A percentile compares a stretch with the other conserved stretches of the same genome.
Conservation (phyloP, 306 rosid species). For the Sphenostylis stenocarpa region DNA sequence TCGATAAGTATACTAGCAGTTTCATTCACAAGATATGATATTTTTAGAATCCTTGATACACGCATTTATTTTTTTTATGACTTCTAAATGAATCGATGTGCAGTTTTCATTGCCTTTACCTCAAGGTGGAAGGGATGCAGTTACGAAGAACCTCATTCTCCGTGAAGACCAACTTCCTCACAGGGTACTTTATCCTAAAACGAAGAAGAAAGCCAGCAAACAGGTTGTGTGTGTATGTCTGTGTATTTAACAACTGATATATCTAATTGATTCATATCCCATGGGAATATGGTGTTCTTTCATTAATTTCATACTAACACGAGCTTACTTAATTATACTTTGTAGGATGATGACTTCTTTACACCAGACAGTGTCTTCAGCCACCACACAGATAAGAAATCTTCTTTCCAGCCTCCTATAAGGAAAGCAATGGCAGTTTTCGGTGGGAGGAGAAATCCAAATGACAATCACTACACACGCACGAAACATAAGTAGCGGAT, state of each 20-base stretch:
- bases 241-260: background rate
- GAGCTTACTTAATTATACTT: constrained; percentile 6
- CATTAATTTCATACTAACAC: background rate
- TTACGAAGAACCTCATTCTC: constrained; percentile 76
- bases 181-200: constrained; percentile 76
- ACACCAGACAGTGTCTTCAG: constrained; percentile 49
- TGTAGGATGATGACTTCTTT: constrained; percentile 71
- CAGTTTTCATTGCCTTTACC: constrained; percentile 92
- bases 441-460: constrained; percentile 86
- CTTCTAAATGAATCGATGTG: constrained; percentile 36
- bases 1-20: background rate
- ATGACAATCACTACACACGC: constrained; percentile 82
- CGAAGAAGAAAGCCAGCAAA: constrained; percentile 73
- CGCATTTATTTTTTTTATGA: background rate
- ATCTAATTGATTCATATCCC: background rate
- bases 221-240: constrained; percentile 40
- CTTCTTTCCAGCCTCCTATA: constrained; percentile 85
- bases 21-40: background rate
- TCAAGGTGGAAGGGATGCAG: constrained; percentile 86
- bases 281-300: constrained; percentile 4
- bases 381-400: constrained; percentile 74
- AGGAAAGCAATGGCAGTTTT: constrained; percentile 77
- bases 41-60: background rate
- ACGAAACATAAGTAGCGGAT: constrained; percentile 54
- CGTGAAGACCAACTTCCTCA: constrained; percentile 99